A percentile compares a stretch with the other conserved stretches of the same genome.
Evolutionary conservation across 2,329 filamentous ascomycete species (phyloP).

Genomic region (Akanthomyces muscarius): DNA sequence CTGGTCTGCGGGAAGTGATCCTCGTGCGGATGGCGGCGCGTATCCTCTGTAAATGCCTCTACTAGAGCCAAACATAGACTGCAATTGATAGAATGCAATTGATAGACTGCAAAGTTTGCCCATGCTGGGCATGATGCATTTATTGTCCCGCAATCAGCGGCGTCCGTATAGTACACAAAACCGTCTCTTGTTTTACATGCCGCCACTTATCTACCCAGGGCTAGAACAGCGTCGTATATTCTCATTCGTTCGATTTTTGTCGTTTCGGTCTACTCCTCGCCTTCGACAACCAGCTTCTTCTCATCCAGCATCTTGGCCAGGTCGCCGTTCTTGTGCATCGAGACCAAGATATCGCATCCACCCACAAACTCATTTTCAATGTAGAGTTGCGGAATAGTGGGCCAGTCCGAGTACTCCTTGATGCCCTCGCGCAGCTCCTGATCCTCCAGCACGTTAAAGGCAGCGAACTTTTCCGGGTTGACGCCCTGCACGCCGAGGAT

Average conservation of each 20-base stretch:
- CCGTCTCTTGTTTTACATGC: constrained; percentile 6
- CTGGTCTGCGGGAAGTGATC: constrained; percentile 87
- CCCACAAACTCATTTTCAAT: constrained; percentile 93
- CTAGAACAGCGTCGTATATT: not conserved
- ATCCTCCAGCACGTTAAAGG: constrained; percentile 96
- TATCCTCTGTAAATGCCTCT: constrained; percentile 38
- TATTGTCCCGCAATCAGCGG: not conserved
- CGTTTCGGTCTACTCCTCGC: constrained; percentile 35
- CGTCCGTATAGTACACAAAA: constrained; percentile 13
- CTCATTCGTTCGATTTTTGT: not conserved
- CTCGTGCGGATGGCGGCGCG: constrained; percentile 73
- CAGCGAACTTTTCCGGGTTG: constrained; percentile 92
- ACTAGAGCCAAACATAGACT: not conserved
- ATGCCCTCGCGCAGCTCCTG: constrained; percentile 82
- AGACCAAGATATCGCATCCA: constrained; percentile 94
- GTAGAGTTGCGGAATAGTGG: constrained; percentile 96
- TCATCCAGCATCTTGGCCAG: constrained; percentile 88
- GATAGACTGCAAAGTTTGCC: not conserved
- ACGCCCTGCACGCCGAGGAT: constrained; percentile 93
- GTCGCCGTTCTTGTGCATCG: constrained; percentile 95
- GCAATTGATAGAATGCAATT: not conserved
- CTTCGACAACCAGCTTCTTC: constrained; percentile 74
- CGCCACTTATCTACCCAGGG: not conserved
- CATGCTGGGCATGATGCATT: not conserved
- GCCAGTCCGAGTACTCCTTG: constrained; percentile 99